Conservation (phyloP, 1,139 yeast genomes). For the Hansenula lynferdii region DNA sequence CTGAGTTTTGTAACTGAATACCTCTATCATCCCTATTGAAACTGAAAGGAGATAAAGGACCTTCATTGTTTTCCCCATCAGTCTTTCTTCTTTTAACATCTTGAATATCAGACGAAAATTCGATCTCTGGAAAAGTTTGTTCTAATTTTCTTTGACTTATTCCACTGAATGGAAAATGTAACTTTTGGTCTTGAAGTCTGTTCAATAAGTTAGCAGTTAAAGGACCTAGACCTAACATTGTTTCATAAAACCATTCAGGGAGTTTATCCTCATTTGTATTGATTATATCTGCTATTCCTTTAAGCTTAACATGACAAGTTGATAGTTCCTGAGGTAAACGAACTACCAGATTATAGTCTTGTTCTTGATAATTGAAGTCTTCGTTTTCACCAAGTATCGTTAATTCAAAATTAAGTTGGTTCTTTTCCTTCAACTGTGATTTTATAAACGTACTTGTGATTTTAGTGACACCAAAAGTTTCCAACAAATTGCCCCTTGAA, state of each 20-base stretch:
- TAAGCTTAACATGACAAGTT: background rate
- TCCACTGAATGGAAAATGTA: background rate
- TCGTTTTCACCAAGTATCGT: no score
- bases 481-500: constrained; percentile 16
- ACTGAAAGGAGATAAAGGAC: constrained; percentile 11
- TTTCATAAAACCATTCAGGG: constrained; percentile 34
- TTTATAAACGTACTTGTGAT: constrained; percentile 9
- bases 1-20: background rate
- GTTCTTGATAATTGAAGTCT: background rate
- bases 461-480: constrained; percentile 21
- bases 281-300: background rate
- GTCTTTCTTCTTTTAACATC: constrained; percentile 2
- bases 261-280: constrained; percentile 1
- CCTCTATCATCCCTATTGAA: constrained; percentile 2
- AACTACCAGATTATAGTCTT: constrained; percentile 9
- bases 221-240: constrained; percentile 32
- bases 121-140: background rate
- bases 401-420: no score
- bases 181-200: no score
- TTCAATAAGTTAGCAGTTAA: constrained; percentile 19
- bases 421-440: no score
- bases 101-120: background rate
- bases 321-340: constrained; percentile 8
- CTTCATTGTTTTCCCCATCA: background rate
- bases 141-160: background rate